These are phyloP conservation scores for Actinidia polygama DNA, from an alignment of 179 eudicot genomes.

Conservation along the genomic window DNA sequence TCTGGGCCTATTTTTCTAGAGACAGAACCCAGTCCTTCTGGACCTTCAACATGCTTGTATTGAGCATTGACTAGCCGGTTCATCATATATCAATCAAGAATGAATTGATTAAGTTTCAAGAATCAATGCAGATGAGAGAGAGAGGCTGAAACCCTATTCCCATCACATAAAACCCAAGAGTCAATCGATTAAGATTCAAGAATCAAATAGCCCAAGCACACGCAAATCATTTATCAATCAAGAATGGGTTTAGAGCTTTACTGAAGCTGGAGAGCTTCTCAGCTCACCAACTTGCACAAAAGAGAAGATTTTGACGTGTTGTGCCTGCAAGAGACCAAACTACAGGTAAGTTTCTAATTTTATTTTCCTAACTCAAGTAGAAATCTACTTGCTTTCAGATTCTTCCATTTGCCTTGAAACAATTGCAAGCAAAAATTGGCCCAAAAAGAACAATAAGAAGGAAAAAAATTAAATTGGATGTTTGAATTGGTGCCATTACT, in stretches of 20 bases:
- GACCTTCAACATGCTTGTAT: too few relatives aligned
- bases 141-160: too few relatives aligned
- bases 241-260: conserved; percentile 87
- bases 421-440: neutral
- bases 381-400: conserved; percentile 2
- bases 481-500: neutral
- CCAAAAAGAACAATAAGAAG: neutral
- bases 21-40: too few relatives aligned
- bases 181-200: too few relatives aligned
- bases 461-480: neutral
- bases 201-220: too few relatives aligned
- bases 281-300: conserved; percentile 73
- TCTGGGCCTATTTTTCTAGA: too few relatives aligned
- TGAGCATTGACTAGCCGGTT: too few relatives aligned
- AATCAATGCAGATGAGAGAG: too few relatives aligned
- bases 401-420: neutral
- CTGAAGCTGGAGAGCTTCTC: conserved; percentile 75
- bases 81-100: too few relatives aligned
- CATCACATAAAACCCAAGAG: too few relatives aligned
- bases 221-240: too few relatives aligned
- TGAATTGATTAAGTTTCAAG: too few relatives aligned
- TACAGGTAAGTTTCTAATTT: conserved; percentile 57
- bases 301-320: conserved; percentile 92
- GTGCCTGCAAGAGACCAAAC: conserved; percentile 97
- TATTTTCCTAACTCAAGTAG: neutral